Evolutionary conservation across 441 rosid species (phyloP), one percentile per base, ranked within the genome.

Genomic region (Croton laevigatus): DNA sequence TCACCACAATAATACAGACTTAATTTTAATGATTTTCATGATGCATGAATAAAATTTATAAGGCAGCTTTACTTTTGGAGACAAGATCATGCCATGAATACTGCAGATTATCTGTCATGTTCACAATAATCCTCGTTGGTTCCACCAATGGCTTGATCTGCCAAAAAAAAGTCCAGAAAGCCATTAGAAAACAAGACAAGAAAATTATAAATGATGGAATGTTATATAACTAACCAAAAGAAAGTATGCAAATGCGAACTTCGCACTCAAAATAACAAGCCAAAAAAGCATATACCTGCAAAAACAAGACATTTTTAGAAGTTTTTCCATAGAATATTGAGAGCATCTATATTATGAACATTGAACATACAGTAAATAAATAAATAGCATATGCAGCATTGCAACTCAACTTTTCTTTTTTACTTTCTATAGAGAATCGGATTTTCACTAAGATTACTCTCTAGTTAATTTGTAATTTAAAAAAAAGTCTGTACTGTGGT

Each of bases 41-140:
- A 53, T 37, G 54, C 44, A 34, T 6, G 17, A 0, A 1, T 10
- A 49, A 14, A 36, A 58, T 37, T 10, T 38, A 40, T 46, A 36
- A 75, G 8, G 42, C 23, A 42, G 42, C 67, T 88, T 81, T 87
- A 96, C 99, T 66, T 86, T 77, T 76, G 57, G 98, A 96, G 66
- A 96, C 94, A 80, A 96, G 75, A 85, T 96, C 99, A 85, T 96
- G 99, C 99, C 99, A 96, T 52, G 99, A 96, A 76, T 96, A 96
- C 60, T 68, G 54, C 68, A 96, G 66, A 73, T 72, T 38, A 76
- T 82, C 77, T 7, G 79, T 73, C 85, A 82, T 83, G 7, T 17
- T 8, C 66, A 90, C 82, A 70, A 96, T 83, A 62, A 19, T 52
- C 84, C 66, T 79, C 78, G 99, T 96, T 49, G 99, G 99, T 65